These are phyloP conservation scores for Nyssa sinensis DNA, from an alignment of 148 eudicot species.

Conservation along the genomic window DNA sequence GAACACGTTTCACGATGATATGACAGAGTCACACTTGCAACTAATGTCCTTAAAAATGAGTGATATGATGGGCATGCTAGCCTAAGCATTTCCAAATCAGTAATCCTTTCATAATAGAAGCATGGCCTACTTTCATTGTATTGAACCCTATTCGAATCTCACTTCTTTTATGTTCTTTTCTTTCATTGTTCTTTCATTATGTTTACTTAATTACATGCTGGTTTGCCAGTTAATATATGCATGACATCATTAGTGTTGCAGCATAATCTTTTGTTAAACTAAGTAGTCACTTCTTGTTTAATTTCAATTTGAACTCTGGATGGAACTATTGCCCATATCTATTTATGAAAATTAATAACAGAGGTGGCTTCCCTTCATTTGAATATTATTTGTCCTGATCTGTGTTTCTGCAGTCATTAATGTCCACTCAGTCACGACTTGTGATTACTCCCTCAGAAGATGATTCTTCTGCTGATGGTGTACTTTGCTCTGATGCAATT, in stretches of 20 bases:
- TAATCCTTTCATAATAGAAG: background rate
- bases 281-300: background rate
- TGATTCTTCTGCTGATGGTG: conserved; percentile 40
- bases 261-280: background rate
- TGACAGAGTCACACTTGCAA: background rate
- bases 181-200: background rate
- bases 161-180: background rate
- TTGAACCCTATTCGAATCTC: background rate
- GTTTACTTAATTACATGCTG: background rate
- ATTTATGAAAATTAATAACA: background rate
- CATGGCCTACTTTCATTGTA: background rate
- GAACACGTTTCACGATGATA: background rate
- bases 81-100: background rate
- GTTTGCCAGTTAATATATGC: background rate
- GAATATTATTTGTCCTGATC: conserved; percentile 17
- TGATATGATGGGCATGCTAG: background rate
- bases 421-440: conserved; percentile 85
- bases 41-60: background rate
- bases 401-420: conserved; percentile 61
- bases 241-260: background rate
- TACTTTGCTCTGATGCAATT: conserved; percentile 77
- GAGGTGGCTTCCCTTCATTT: background rate
- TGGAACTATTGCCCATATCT: background rate
- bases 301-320: background rate
- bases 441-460: conserved; percentile 75